Evolutionary conservation across 2,329 filamentous ascomycete species (phyloP), one percentile per base, ranked within the genome.

Genomic region (Neopestalotiopsis sp.): DNA sequence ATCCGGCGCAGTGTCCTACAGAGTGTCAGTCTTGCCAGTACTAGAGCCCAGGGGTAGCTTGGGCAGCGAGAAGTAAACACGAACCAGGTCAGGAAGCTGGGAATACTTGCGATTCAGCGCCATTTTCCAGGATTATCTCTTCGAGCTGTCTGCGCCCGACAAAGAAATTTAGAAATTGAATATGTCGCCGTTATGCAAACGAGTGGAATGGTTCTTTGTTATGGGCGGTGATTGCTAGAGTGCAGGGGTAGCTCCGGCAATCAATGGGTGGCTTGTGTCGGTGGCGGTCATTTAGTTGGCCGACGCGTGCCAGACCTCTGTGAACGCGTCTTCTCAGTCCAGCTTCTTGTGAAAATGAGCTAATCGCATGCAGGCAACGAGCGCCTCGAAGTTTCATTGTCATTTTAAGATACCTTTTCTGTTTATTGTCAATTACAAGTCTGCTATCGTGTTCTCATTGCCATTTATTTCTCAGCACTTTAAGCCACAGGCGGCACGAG

Each of bases 1-100:
- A 78, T 98, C 96, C 73, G 95, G 95, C 34, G 95, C 94, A 67
- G 92, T 92, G 82, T 98, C 95, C 93, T 97, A 73, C 38, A 30
- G 28, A 61, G 66, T 32, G 72, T 78, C 71, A 78, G 74, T 53
- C 42, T 9, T 53, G n/a, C 45, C 45, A 53, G 45, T 20, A 17
- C 40, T 13, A 2, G 12, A 24, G 14, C 34, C 45, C 40, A 40
- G 65, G 70, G 66, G 65, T 38, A 67, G 70, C 71, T 70, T 69
- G 68, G 72, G 70, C 34, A 24, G 63, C 56, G 42, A 59, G 67
- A 38, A 65, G 66, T 17, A 28, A 67, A 34, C 42, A 71, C 80
- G 72, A 83, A 95, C 93, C 79, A 96, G 82, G 79, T 95, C 93
- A 68, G 93, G 93, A 72, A 96, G 83, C 68, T 90, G 91, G 65